These are phyloP conservation scores for Suhomyces choctaworum DNA, from an alignment of 1,139 yeast genomes.

Conservation along the genomic window DNA sequence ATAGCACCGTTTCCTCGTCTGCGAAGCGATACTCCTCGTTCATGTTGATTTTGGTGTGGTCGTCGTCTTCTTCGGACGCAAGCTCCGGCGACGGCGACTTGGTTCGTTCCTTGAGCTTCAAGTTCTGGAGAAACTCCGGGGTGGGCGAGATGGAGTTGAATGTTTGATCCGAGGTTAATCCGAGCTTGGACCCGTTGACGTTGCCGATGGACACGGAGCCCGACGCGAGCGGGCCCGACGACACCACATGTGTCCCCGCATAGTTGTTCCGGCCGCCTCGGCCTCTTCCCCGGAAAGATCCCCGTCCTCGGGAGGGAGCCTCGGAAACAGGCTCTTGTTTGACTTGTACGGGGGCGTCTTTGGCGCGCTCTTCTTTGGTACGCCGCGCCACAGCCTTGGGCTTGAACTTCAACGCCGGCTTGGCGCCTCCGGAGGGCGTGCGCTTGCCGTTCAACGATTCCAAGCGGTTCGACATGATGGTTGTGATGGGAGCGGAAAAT, in stretches of 20 bases:
- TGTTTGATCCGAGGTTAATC: slow-evolving; percentile 30
- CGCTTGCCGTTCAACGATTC: slow-evolving; percentile 45
- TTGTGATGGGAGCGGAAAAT: neutral
- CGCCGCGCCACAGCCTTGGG: slow-evolving; percentile 85
- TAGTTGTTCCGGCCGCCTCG: slow-evolving; percentile 48
- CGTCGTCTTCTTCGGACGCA: slow-evolving; percentile 32
- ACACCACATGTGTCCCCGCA: slow-evolving; percentile 66
- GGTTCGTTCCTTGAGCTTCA: slow-evolving; percentile 32
- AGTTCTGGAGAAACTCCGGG: slow-evolving; percentile 42
- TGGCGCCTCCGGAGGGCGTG: slow-evolving; percentile 27
- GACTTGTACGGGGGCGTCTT: slow-evolving; percentile 60
- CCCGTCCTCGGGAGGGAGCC: slow-evolving; percentile 23
- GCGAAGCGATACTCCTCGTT: slow-evolving; percentile 55
- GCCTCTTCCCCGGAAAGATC: slow-evolving; percentile 33
- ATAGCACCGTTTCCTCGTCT: slow-evolving; percentile 45
- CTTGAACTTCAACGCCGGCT: slow-evolving; percentile 63
- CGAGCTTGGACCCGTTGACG: slow-evolving; percentile 29
- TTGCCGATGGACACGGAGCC: slow-evolving; percentile 55
- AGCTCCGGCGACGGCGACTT: slow-evolving; percentile 12
- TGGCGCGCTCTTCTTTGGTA: slow-evolving; percentile 78
- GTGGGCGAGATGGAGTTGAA: slow-evolving; percentile 32
- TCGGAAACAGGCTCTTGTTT: slow-evolving; percentile 33
- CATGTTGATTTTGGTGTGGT: slow-evolving; percentile 57
- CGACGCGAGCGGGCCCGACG: slow-evolving; percentile 71
- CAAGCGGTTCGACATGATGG: slow-evolving; percentile 43